phyloP scores from a whole-genome alignment of 257 asterid genomes.

The Lithospermum erythrorhizon region DNA sequence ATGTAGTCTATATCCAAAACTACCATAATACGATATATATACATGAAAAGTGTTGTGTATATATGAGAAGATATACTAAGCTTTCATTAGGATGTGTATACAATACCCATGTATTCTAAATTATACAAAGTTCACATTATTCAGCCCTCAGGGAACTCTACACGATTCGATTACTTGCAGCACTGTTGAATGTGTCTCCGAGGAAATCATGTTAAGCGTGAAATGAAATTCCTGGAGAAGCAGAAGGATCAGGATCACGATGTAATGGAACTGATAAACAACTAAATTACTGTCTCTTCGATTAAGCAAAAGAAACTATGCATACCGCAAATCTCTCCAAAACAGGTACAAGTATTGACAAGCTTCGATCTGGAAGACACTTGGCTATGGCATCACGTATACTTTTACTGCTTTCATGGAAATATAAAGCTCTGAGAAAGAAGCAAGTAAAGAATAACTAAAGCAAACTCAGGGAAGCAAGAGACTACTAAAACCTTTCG shows the following conservation, averaged over 20 bases:
- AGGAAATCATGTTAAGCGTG: slow-evolving; percentile 62
- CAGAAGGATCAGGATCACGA: background rate
- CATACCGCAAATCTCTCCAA: slow-evolving; percentile 98
- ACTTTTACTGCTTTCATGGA: slow-evolving; percentile 42
- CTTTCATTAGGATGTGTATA: too few relatives aligned
- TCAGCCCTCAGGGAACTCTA: slow-evolving; percentile 38
- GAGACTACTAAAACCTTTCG: slow-evolving; percentile 47
- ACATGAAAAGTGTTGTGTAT: too few relatives aligned
- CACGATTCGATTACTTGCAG: slow-evolving; percentile 80
- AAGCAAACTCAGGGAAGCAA: background rate
- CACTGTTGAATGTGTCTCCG: slow-evolving; percentile 59
- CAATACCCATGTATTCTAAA: too few relatives aligned
- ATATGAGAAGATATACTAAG: too few relatives aligned
- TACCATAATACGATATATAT: too few relatives aligned
- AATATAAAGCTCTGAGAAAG: slow-evolving; percentile 13
- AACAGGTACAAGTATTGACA: slow-evolving; percentile 71
- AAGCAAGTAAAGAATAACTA: slow-evolving; percentile 3
- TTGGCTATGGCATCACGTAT: slow-evolving; percentile 48
- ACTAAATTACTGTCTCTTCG: background rate
- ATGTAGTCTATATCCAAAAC: too few relatives aligned
- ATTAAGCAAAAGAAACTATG: slow-evolving; percentile 1
- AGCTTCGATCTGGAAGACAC: slow-evolving; percentile 57
- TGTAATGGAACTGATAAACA: slow-evolving; percentile 1
- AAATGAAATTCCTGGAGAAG: slow-evolving; percentile 56
- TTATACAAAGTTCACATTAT: background rate